Conservation (phyloP, 1,139 yeast species). For the Sugiyamaella xylanicola region DNA sequence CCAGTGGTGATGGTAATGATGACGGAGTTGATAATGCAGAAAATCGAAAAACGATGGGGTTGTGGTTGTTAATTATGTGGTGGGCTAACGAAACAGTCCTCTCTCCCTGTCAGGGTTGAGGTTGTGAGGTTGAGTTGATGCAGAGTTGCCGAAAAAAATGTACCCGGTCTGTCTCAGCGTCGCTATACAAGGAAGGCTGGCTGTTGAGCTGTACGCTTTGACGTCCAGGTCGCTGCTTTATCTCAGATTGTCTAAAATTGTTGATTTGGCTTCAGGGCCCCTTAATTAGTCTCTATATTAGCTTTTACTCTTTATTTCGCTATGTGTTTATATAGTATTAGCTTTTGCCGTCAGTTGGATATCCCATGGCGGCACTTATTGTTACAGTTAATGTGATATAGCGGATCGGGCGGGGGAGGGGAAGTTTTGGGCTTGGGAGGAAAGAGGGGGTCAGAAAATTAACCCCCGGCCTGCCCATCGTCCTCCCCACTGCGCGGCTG, state of each 20-base stretch:
- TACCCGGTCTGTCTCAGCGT: background rate
- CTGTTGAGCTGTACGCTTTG: background rate
- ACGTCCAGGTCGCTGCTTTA: background rate
- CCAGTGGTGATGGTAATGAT: background rate
- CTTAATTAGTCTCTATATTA: background rate
- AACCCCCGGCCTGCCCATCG: background rate
- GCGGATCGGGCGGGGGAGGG: conserved; percentile 2
- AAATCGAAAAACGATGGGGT: background rate
- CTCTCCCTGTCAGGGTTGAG: background rate
- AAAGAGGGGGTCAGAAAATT: background rate
- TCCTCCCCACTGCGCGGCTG: background rate
- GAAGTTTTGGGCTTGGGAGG: background rate
- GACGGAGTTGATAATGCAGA: conserved; percentile 1
- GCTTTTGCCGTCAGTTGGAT: background rate
- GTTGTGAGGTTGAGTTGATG: background rate
- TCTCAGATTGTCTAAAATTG: background rate
- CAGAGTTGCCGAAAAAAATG: background rate
- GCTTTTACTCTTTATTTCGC: too few species aligned
- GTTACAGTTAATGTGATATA: background rate
- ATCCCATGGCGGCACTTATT: background rate
- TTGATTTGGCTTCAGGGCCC: background rate
- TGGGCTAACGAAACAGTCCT: background rate
- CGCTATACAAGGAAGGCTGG: background rate
- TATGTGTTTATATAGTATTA: too few species aligned
- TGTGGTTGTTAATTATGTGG: conserved; percentile 1